Evolutionary conservation across 2,329 filamentous ascomycete species (phyloP).

Genomic region (Penicillium oxalicum): DNA sequence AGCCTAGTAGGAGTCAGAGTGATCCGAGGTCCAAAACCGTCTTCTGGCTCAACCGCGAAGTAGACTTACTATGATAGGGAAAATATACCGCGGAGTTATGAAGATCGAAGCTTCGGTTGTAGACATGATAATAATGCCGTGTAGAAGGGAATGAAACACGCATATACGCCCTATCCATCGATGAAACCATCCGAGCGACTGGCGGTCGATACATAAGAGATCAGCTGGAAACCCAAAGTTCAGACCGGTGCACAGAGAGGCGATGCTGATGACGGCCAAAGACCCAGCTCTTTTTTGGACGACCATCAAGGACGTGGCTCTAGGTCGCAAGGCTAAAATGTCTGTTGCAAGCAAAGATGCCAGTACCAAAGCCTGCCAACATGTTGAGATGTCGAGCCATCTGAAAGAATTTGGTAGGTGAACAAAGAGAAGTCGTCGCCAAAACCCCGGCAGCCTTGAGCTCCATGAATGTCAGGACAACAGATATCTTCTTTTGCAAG

Average conservation of each 20-base stretch:
- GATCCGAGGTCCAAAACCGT: neutral
- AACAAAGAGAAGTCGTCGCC: neutral
- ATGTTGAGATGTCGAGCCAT: neutral
- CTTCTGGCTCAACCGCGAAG: too few relatives aligned
- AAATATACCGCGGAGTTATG: neutral
- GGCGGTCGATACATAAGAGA: too few relatives aligned
- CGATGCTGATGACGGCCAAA: too few relatives aligned
- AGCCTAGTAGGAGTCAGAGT: neutral
- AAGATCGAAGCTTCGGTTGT: neutral
- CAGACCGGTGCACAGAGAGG: too few relatives aligned
- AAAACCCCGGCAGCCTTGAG: neutral
- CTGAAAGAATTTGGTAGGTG: neutral
- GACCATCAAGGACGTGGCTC: neutral
- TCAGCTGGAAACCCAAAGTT: too few relatives aligned
- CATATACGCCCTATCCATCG: too few relatives aligned
- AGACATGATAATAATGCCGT: too few relatives aligned
- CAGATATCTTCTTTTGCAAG: neutral
- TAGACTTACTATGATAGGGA: neutral
- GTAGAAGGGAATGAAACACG: too few relatives aligned
- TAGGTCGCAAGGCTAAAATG: neutral
- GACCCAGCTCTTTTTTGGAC: too few relatives aligned
- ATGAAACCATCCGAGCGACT: too few relatives aligned
- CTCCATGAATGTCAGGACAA: neutral
- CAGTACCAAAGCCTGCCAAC: neutral
- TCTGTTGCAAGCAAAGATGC: neutral